These are phyloP conservation scores for Leccinum disarticulatum DNA, from an alignment of 768 basidiomycete genomes.

Conservation along the genomic window DNA sequence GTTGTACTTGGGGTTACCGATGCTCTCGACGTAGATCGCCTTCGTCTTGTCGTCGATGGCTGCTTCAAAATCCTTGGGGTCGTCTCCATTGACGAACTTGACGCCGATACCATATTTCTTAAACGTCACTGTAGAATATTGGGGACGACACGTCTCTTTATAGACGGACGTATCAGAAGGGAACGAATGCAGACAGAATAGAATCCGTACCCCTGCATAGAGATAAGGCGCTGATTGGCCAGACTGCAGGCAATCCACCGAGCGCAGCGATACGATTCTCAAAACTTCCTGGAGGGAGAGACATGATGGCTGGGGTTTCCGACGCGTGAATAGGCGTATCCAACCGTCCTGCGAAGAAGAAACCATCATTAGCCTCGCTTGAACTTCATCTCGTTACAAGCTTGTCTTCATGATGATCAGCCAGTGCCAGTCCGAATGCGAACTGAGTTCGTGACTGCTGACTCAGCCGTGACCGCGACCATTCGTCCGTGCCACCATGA, in stretches of 20 bases:
- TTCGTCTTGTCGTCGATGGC: constrained; percentile 64
- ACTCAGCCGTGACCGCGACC: too few species aligned
- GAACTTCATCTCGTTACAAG: too few species aligned
- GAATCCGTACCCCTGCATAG: constrained; percentile 48
- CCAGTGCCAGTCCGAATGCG: too few species aligned
- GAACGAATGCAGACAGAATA: neutral
- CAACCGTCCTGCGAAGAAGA: constrained; percentile 33
- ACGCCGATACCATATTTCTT: constrained; percentile 54
- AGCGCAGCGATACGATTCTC: constrained; percentile 51
- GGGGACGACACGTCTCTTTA: neutral
- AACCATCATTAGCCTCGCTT: neutral
- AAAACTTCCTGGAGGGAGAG: constrained; percentile 51
- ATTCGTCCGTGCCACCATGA: too few species aligned
- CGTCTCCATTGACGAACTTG: constrained; percentile 51
- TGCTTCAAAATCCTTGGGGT: constrained; percentile 46
- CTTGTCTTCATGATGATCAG: too few species aligned
- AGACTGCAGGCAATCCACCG: neutral
- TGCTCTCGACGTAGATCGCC: constrained; percentile 57
- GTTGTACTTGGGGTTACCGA: constrained; percentile 62
- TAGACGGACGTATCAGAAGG: too few species aligned
- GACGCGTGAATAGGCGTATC: constrained; percentile 56
- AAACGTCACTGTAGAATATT: constrained; percentile 41
- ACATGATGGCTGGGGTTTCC: constrained; percentile 39
- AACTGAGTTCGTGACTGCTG: too few species aligned
- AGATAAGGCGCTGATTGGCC: constrained; percentile 62